phyloP scores from a whole-genome alignment of 2,329 filamentous ascomycete genomes.

The Thelonectria rubi region DNA sequence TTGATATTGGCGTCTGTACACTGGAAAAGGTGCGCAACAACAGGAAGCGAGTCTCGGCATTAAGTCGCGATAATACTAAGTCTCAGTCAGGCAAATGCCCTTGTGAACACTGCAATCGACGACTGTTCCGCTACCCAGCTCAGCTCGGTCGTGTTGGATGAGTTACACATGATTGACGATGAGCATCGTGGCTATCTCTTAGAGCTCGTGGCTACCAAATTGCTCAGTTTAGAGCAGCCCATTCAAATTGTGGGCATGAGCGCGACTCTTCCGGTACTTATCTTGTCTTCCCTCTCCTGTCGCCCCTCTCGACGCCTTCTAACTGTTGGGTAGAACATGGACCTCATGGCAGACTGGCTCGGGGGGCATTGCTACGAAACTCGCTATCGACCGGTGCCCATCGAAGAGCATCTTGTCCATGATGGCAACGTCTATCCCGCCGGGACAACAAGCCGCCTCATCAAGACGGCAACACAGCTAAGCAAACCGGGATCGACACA shows the following conservation, averaged over 20 bases:
- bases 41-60: not conserved
- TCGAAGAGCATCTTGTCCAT: conserved; percentile 78
- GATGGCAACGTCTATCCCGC: conserved; percentile 74
- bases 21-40: conserved; percentile 70
- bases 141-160: conserved; percentile 75
- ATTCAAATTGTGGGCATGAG: conserved; percentile 84
- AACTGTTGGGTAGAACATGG: conserved; percentile 65
- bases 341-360: conserved; percentile 75
- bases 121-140: conserved; percentile 73
- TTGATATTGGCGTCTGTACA: conserved; percentile 81
- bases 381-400: conserved; percentile 76
- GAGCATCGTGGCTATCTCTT: conserved; percentile 78
- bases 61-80: conserved; percentile 7
- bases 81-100: conserved; percentile 69
- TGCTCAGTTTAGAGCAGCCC: conserved; percentile 72
- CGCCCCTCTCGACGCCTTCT: not conserved
- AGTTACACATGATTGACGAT: conserved; percentile 85
- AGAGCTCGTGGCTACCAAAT: conserved; percentile 77
- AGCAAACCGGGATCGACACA: conserved; percentile 48
- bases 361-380: conserved; percentile 77
- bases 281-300: conserved; percentile 47
- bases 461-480: conserved; percentile 65
- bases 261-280: conserved; percentile 74
- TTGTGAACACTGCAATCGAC: conserved; percentile 78
- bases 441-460: conserved; percentile 62